Evolutionary conservation across 768 basidiomycete species (phyloP), one percentile per base, ranked within the genome.

Genomic region (Lactarius hengduanensis): DNA sequence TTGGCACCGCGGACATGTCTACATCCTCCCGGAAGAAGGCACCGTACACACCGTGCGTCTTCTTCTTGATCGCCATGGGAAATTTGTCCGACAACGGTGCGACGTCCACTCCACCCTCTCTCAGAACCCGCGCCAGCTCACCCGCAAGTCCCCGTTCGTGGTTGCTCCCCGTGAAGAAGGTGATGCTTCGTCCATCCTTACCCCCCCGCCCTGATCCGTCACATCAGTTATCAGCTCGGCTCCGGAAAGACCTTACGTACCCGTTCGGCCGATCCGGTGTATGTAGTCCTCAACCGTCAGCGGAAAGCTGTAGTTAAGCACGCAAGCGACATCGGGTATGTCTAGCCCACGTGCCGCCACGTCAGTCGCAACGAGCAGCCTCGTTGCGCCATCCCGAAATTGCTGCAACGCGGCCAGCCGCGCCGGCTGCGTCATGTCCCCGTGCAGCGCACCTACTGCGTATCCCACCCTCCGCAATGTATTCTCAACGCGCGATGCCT

Each of bases 301-400:
- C 47, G 96, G 96, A 79, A 96, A 98, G n/a, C 92, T 96, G 73
- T 97, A 96, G 78, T 98, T 97, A 75, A 98, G 86, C 57, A 99
- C 97, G 30, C 89, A 84, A 30, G 87, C 91, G 36, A 99, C 97
- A 74, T 96, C 89, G 2, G 97, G 96, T 72, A 99, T 98, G 80
- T 99, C 97, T 69, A 99, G 80, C 10, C 97, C 97, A 61, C 97
- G 86, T 56, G 97, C 95, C 7, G 97, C 97, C 10, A 99, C 97
- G 75, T 99, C 97, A 28, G 94, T 99, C 10, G 97, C 97, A 59
- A 99, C 96, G 69, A 98, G 81, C 32, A 98, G 74, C 50, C 88
- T 86, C 8, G 87, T 90, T 59, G 80, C 83, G 2, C 96, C 96
- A 38, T 81, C 84, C 76, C 94, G 88, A 80, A 99, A 99, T 61